Percentiles rank a stretch among this genome's conserved stretches.
phyloP scores from a whole-genome alignment of 495 filamentous ascomycete species.

The Podospora didyma region DNA sequence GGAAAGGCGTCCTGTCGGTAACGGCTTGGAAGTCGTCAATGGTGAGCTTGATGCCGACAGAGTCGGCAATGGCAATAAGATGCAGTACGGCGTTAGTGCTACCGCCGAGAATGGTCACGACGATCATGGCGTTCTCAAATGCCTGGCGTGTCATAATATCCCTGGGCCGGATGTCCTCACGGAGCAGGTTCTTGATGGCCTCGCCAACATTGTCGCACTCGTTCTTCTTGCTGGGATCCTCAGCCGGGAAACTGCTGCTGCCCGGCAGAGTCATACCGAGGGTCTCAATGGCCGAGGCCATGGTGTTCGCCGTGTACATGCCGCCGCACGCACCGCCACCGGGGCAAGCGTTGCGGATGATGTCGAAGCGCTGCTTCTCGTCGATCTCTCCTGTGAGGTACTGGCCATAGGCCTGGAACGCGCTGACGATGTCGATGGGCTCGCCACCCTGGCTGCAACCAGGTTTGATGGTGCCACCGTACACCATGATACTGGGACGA shows the following conservation, averaged over 20 bases:
- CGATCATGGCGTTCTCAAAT: constrained; percentile 94
- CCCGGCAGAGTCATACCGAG: constrained; percentile 96
- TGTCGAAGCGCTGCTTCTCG: constrained; percentile 87
- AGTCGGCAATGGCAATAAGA: constrained; percentile 92
- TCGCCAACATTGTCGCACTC: constrained; percentile 83
- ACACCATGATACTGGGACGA: constrained; percentile 92
- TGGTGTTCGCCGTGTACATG: constrained; percentile 99
- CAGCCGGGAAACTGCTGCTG: constrained; percentile 87
- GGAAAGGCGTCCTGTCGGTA: constrained; percentile 84
- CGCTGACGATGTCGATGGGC: constrained; percentile 89
- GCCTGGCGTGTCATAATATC: constrained; percentile 91
- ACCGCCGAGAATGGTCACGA: constrained; percentile 92
- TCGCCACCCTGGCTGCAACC: constrained; percentile 76
- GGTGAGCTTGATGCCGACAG: constrained; percentile 87
- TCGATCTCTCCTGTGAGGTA: constrained; percentile 87
- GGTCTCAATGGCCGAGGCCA: constrained; percentile 94
- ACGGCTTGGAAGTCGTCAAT: constrained; percentile 98
- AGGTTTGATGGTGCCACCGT: constrained; percentile 91
- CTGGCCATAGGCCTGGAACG: constrained; percentile 97
- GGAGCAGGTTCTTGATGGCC: constrained; percentile 81
- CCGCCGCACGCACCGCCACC: constrained; percentile 93
- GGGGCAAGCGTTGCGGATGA: constrained; percentile 91
- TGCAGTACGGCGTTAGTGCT: constrained; percentile 97
- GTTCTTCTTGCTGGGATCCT: constrained; percentile 75
- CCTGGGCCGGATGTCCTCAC: constrained; percentile 79